Base-by-base conservation (phyloP, 768 basidiomycete genomes). In the Boletus reticuloceps region DNA sequence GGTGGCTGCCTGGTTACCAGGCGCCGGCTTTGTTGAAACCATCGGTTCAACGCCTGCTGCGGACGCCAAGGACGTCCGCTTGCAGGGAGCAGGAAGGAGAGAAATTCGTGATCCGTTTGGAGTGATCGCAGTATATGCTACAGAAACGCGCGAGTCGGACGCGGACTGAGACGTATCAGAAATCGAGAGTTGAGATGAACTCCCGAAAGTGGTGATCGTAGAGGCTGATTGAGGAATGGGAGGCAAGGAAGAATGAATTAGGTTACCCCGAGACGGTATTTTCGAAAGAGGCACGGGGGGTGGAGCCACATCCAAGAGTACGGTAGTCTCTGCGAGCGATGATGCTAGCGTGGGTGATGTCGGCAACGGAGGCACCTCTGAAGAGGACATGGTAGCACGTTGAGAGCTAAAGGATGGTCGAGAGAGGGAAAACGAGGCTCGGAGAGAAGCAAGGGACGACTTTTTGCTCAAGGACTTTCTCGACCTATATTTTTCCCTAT, bases 211-310 rank as follows among this genome's bases (percentile, higher is more conserved):
- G 0, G 61, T 62, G 36, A 67, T 29, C 5, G 67, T 61, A 10
- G 61, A 69, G 1, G 69, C 69, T 8, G 71, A 69, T 20, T 62
- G 64, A 34, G 69, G 71, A 13, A 71, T 64, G 1, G 69, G 65
- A 8, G 71, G 71, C 11, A 71, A 40, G 1, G 37, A 9, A 1
- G 41, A 8, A 25, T 58, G 53, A 4, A 55, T 10, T 1, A 55
- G 2, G 19, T 59, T 67, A 5, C 50, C 51, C 27, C 63, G 55
- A 1, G 70, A 67, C 2, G 71, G 51, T 20, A 70, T 54, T 31
- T 25, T 65, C 4, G 68, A 68, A 25, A 65, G 56, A 8, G 63
- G 37, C 4, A 44, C 5, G 37, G 51, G 4, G 4, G 47, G 19
- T 7, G 59, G 43, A 12, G 44, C 6, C 0, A 32, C 20, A 12